Base-by-base conservation (phyloP, 352 stramenopile species). In the Poterioochromonas sp. region DNA sequence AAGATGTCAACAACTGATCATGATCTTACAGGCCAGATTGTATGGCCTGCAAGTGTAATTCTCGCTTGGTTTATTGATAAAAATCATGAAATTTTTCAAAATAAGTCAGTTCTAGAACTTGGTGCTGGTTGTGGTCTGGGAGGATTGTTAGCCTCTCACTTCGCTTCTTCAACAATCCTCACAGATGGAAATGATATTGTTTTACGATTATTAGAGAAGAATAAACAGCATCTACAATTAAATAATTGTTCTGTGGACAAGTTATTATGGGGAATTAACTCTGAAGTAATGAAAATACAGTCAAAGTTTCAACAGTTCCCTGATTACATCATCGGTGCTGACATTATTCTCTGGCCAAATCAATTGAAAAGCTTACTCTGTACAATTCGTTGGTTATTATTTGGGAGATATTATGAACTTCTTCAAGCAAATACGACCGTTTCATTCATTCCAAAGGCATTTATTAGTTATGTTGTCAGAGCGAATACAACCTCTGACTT, bases 21-120 rank as follows among this genome's bases (percentile, higher is more conserved):
- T 39, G 65, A 74, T 54, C 40, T 74, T 8, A 74, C 65, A 15
- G 65, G 65, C 11, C 65, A 74, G 29, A 74, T 74, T 34, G 65
- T 74, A 15, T 74, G 65, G 65, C 65, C 65, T 54, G 65, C 65
- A 20, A 40, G 22, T 22, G 3, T 32, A n/a, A 34, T 74, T 8
- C n/a, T 74, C 1, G 41, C 2, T 35, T 74, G 37, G 40, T 74
- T 58, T 34, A 35, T 74, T 37, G 5, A 8, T 5, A 39, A 3
- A 26, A 5, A 15, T 51, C 37, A 74, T 35, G 15, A 15, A 5
- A 8, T 74, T 1, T 51, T 74, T 54, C 22, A 2, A n/a, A n/a
- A 39, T 29, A 51, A 54, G 15, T 8, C 1, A 44, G 43, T 74
- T 15, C 3, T 74, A 2, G 65, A 74, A 35, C 40, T 74, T 2